These are phyloP conservation scores for Dryadomyces quercivorus DNA, from an alignment of 2,329 filamentous ascomycete species.

Conservation along the genomic window DNA sequence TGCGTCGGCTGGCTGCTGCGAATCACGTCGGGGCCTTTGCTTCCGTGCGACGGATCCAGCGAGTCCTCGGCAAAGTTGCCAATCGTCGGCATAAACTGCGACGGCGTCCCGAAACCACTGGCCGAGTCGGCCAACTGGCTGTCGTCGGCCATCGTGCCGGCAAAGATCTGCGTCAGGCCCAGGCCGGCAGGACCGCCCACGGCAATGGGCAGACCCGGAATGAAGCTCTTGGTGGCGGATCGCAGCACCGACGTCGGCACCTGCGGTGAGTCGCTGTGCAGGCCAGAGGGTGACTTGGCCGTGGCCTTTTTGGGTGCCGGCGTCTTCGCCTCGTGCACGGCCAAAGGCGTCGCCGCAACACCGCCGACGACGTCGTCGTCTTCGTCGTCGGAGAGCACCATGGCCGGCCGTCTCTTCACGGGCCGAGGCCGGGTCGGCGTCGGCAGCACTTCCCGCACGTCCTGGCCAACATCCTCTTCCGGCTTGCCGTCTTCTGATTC, in stretches of 20 bases:
- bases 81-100: slow-evolving; percentile 43
- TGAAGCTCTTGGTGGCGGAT: slow-evolving; percentile 56
- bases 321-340: slow-evolving; percentile 22
- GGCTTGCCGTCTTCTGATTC: slow-evolving; percentile 21
- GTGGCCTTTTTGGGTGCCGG: slow-evolving; percentile 32
- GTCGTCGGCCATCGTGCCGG: slow-evolving; percentile 65
- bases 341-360: slow-evolving; percentile 22
- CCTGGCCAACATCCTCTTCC: not conserved
- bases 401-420: slow-evolving; percentile 33
- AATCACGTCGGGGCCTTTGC: slow-evolving; percentile 31
- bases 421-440: slow-evolving; percentile 21
- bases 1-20: slow-evolving; percentile 32
- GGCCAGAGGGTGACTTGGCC: slow-evolving; percentile 28
- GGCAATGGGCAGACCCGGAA: slow-evolving; percentile 52
- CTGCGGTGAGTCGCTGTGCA: slow-evolving; percentile 34
- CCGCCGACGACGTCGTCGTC: slow-evolving; percentile 36
- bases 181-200: slow-evolving; percentile 46
- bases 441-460: not conserved
- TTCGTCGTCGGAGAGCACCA: slow-evolving; percentile 53
- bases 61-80: slow-evolving; percentile 41
- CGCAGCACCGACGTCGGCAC: slow-evolving; percentile 53
- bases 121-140: slow-evolving; percentile 27
- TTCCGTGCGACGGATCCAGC: slow-evolving; percentile 33
- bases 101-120: slow-evolving; percentile 21
- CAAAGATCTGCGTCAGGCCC: slow-evolving; percentile 81